Evolutionary conservation across 768 basidiomycete species (phyloP), one percentile per base, ranked within the genome.

Genomic region (Kwoniella shandongensis): DNA sequence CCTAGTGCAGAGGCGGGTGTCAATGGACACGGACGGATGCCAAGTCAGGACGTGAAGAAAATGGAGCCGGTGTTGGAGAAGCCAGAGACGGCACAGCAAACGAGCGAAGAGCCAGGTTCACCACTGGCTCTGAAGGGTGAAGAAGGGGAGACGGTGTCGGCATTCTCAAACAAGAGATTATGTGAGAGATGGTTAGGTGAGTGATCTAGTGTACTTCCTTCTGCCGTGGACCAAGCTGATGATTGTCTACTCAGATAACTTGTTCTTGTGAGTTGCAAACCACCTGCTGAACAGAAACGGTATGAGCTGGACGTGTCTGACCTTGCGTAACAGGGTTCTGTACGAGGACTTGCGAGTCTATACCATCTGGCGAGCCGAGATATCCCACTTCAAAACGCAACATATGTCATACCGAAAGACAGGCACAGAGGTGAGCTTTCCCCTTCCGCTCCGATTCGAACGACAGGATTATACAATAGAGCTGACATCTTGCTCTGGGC

Each of bases 301-400:
- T 84, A 92, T 89, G 47, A 57, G 55, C 29, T 38, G 18, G n/a
- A 5, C 20, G 8, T 18, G 20, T 25, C 5, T 44, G 5, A 44
- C 11, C 42, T 44, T 5, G 23, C 42, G 3, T 18, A 22, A 18
- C 44, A 32, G 32, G 35, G 82, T 76, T 4, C 15, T 35, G 8
- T 30, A 40, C 27, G 32, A 93, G 90, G 96, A 99, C 75, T 81
- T 99, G 36, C 85, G 96, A 15, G 89, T 99, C 3, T 98, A 94
- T 88, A 99, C 96, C 1, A 98, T 99, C 69, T 99, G 94, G 84
- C 84, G 96, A 22, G 94, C 96, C 2, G 96, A 98, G 73, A 89
- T 97, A 11, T 92, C 93, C 0, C 96, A 99, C 74, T 99, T 96
- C 83, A 98, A 96, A 74, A 93, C 91, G 2, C 94, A 98, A 75